Percentiles rank a stretch among this genome's conserved stretches.
Evolutionary conservation across 352 stramenopile species (phyloP).

Genomic region (Blastocystis hominis): DNA sequence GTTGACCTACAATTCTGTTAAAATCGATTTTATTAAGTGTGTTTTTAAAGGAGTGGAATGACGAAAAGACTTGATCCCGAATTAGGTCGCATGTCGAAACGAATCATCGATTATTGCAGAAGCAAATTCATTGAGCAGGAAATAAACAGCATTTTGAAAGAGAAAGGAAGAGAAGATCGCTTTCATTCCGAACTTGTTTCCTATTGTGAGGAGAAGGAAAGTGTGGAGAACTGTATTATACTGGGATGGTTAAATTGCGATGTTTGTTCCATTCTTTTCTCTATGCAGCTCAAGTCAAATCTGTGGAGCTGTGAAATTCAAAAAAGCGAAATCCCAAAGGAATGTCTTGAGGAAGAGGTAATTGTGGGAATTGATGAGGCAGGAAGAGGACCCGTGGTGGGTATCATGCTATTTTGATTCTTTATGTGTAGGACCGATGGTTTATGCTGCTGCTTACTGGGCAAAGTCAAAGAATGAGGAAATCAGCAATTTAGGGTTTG

Average conservation of each 20-base stretch:
- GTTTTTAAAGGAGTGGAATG: background rate
- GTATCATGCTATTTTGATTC: background rate
- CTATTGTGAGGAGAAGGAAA: slow-evolving; percentile 51
- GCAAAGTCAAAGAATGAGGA: slow-evolving; percentile 51
- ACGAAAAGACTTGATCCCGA: slow-evolving; percentile 3
- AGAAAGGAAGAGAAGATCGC: background rate
- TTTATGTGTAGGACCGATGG: slow-evolving; percentile 47
- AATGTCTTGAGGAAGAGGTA: slow-evolving; percentile 41
- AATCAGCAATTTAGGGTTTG: slow-evolving; percentile 44
- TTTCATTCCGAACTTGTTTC: background rate
- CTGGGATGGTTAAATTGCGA: background rate
- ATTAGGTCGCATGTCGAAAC: slow-evolving; percentile 26
- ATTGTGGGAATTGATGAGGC: slow-evolving; percentile 59
- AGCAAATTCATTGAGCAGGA: slow-evolving; percentile 1
- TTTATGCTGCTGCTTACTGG: slow-evolving; percentile 55
- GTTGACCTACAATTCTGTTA: slow-evolving; percentile 17
- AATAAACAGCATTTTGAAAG: background rate
- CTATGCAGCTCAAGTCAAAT: slow-evolving; percentile 9
- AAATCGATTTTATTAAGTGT: slow-evolving; percentile 35
- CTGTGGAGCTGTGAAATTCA: slow-evolving; percentile 25
- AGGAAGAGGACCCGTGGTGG: slow-evolving; percentile 50
- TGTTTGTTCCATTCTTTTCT: background rate
- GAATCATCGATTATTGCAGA: slow-evolving; percentile 30
- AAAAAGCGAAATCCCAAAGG: slow-evolving; percentile 43
- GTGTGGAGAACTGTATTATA: slow-evolving; percentile 41